A percentile compares a stretch with the other conserved stretches of the same genome.
Conservation (phyloP, 1,284 basidiomycete species). For the Polyporus tsugae region DNA sequence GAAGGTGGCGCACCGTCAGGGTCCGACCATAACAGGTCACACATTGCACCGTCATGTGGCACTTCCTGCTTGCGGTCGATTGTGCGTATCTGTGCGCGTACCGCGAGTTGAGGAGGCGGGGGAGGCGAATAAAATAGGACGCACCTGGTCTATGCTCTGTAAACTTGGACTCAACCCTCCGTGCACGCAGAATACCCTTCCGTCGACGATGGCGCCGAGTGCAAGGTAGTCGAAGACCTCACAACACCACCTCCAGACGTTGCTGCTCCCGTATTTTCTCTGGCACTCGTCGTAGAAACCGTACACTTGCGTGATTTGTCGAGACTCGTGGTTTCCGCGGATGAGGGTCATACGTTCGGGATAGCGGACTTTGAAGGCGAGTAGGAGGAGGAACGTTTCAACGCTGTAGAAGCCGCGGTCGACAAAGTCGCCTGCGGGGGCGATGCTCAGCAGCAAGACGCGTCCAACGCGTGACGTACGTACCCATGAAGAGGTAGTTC, state of each 20-base stretch:
- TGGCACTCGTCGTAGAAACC: constrained; percentile 99
- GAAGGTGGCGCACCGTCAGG: constrained; percentile 78
- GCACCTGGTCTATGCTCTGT: constrained; percentile 87
- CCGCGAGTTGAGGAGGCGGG: constrained; percentile 9
- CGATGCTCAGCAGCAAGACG: neutral
- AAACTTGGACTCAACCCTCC: constrained; percentile 93
- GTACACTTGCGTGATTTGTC: constrained; percentile 99
- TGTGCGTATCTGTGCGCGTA: constrained; percentile 82
- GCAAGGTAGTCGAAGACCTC: constrained; percentile 99
- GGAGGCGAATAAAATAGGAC: neutral
- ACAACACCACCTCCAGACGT: constrained; percentile 98
- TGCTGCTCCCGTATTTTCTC: constrained; percentile 93
- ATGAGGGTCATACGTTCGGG: constrained; percentile 98
- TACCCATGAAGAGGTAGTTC: constrained; percentile 99
- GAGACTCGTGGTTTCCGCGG: constrained; percentile 98
- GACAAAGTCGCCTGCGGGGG: constrained; percentile 84
- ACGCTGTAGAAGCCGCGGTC: constrained; percentile 98
- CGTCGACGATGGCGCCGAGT: constrained; percentile 94
- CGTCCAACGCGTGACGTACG: constrained; percentile 39
- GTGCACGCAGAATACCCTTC: constrained; percentile 92
- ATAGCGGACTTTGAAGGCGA: constrained; percentile 97
- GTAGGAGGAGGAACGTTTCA: constrained; percentile 94
- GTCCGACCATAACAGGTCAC: constrained; percentile 98
- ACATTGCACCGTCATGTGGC: constrained; percentile 99
- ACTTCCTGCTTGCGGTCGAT: constrained; percentile 99